phyloP scores from a whole-genome alignment of 805 yeast genomes.

The Myxozyma vanderwaltii region DNA sequence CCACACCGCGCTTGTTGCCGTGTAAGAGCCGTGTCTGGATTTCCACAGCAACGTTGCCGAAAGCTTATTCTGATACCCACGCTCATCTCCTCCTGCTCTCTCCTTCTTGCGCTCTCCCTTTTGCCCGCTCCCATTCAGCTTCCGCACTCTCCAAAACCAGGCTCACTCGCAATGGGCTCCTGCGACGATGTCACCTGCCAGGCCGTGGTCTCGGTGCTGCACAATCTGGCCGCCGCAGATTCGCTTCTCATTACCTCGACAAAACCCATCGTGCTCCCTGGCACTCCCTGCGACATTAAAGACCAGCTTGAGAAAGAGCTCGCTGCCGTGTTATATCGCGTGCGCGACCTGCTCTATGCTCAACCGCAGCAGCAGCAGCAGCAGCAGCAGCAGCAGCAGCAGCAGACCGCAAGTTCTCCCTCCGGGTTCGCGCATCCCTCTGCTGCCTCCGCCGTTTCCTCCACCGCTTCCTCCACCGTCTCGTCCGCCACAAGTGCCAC shows the following conservation, averaged over 20 bases:
- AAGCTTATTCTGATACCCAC: neutral
- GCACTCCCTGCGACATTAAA: conserved; percentile 33
- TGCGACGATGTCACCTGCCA: conserved; percentile 35
- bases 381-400: conserved; percentile 1
- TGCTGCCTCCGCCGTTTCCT: neutral
- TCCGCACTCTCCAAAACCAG: neutral
- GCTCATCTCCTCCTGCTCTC: neutral
- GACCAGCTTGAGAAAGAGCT: conserved; percentile 34
- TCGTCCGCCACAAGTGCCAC: conserved; percentile 5
- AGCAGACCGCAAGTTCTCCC: neutral
- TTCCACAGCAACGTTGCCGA: too few species aligned
- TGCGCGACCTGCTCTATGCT: conserved; percentile 27
- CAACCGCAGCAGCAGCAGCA: conserved; percentile 5
- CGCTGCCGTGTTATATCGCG: conserved; percentile 31
- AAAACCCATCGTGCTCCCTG: conserved; percentile 32
- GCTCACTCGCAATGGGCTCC: conserved; percentile 20
- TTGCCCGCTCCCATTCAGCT: neutral
- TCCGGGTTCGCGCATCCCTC: neutral
- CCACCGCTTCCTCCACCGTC: conserved; percentile 2
- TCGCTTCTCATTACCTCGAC: conserved; percentile 30
- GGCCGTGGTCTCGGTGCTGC: conserved; percentile 34
- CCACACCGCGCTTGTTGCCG: neutral
- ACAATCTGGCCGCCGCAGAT: conserved; percentile 33
- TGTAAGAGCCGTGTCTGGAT: too few species aligned
- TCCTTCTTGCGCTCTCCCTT: neutral